Conservation (phyloP, 2,329 filamentous ascomycete genomes). For the Teratosphaeria viscida region DNA sequence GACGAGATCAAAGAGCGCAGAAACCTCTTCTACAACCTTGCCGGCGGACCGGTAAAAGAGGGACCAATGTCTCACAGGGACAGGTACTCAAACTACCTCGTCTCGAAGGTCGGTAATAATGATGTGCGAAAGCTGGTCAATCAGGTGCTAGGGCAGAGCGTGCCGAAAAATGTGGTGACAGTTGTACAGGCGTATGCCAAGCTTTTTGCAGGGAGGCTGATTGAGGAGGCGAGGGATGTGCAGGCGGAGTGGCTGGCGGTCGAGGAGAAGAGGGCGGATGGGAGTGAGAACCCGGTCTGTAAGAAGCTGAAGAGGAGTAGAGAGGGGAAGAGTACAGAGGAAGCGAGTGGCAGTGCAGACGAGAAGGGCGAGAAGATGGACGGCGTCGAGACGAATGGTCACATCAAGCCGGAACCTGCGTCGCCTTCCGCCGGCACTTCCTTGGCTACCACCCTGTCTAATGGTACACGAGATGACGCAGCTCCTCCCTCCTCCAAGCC, state of each 20-base stretch:
- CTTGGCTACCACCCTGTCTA: background rate
- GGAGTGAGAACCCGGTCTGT: constrained; percentile 36
- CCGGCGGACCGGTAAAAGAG: constrained; percentile 50
- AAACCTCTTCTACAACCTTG: constrained; percentile 24
- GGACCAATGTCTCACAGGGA: constrained; percentile 32
- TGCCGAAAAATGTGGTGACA: constrained; percentile 60
- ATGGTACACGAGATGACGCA: background rate
- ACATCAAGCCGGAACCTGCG: constrained; percentile 1
- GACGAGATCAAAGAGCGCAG: constrained; percentile 14
- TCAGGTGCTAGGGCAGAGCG: constrained; percentile 69
- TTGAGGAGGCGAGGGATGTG: constrained; percentile 59
- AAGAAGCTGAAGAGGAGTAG: constrained; percentile 11
- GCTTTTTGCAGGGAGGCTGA: constrained; percentile 64
- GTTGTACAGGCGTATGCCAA: constrained; percentile 70
- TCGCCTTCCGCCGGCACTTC: background rate
- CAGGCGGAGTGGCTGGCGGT: constrained; percentile 60
- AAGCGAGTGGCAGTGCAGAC: constrained; percentile 7
- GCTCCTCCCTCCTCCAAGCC: background rate
- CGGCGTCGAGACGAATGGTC: background rate
- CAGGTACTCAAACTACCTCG: constrained; percentile 61
- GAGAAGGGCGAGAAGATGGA: constrained; percentile 4
- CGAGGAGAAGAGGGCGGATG: constrained; percentile 40
- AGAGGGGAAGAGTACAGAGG: constrained; percentile 9
- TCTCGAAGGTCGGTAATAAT: constrained; percentile 56
- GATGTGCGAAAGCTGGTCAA: constrained; percentile 68